Evolutionary conservation across 148 eudicot genomes (phyloP), one percentile per base, ranked within the genome.

Genomic region (Amaranthus palmeri): DNA sequence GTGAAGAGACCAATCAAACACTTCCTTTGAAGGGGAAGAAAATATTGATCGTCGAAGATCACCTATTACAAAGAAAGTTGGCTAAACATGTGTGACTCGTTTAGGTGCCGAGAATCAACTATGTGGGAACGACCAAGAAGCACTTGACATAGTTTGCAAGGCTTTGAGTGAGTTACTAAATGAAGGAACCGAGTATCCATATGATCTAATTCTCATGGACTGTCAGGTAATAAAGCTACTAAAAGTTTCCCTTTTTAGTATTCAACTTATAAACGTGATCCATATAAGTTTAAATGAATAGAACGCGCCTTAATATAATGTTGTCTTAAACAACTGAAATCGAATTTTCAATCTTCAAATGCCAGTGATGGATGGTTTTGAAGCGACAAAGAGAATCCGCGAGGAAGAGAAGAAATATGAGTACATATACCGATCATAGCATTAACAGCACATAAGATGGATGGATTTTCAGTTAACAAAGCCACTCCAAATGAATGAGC

Each of bases 321-420:
- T 25, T 25, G 36, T 13, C 12, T 36, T 9, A 15, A 25, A 25
- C 0, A 25, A 25, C 1, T 25, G 36, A 25, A 25, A 25, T 25
- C 36, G 36, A 25, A 0, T 25, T 25, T 25, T 25, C 36, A 25
- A 25, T 50, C 8, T 42, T 43, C 82, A 92, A 91, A 92, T 92
- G 97, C 88, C 89, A 4, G 75, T 75, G 17, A 86, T 86, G 93
- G 84, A 86, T 76, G 96, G 96, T 8, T 77, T 72, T 58, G 93
- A 86, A 66, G 90, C 96, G 36, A 90, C 96, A 11, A 77, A 65
- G 46, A 71, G 72, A 43, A 92, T 92, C 65, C 73, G 93, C 51
- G 85, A 84, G 61, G 88, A 77, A 76, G 93, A 88, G 79, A 61
- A 10, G 56, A 54, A 79, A 43, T 86, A 80, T 8, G 82, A 0